These are phyloP conservation scores for Sugiyamaella paludigena DNA, from an alignment of 1,139 yeast species.

Conservation along the genomic window DNA sequence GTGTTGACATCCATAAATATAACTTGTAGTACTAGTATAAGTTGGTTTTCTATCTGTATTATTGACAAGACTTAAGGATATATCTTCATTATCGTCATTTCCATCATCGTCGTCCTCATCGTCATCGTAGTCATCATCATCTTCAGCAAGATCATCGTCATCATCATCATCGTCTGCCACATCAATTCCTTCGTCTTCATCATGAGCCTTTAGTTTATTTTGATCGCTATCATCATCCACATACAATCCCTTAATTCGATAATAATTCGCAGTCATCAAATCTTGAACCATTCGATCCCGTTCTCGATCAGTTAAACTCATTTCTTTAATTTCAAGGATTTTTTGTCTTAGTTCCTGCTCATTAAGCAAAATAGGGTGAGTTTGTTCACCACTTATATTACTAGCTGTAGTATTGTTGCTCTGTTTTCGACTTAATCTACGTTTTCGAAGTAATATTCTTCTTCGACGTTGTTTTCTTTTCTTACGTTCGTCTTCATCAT, in stretches of 20 bases:
- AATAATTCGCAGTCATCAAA: slow-evolving; percentile 73
- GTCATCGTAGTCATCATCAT: slow-evolving; percentile 27
- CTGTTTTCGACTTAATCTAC: slow-evolving; percentile 7
- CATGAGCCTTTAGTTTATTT: slow-evolving; percentile 22
- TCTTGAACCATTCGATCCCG: slow-evolving; percentile 66
- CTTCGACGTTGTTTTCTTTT: slow-evolving; percentile 6
- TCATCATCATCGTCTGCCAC: slow-evolving; percentile 15
- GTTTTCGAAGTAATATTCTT: slow-evolving; percentile 3
- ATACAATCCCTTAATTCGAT: slow-evolving; percentile 36
- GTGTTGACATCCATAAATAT: slow-evolving; percentile 71
- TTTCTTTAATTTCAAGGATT: slow-evolving; percentile 55
- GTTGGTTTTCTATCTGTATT: slow-evolving; percentile 50
- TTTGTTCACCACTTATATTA: background rate
- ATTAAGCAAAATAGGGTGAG: slow-evolving; percentile 12
- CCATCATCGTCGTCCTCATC: slow-evolving; percentile 28
- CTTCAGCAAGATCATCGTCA: slow-evolving; percentile 21
- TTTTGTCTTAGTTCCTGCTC: slow-evolving; percentile 45
- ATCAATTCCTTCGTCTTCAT: slow-evolving; percentile 8
- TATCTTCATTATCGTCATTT: slow-evolving; percentile 21
- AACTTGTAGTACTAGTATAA: slow-evolving; percentile 44
- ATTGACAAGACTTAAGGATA: slow-evolving; percentile 38
- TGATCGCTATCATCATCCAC: slow-evolving; percentile 19
- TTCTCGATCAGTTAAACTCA: slow-evolving; percentile 50
- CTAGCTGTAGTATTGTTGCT: background rate
- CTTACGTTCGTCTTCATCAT: slow-evolving; percentile 1